Conservation (phyloP, 2,329 filamentous ascomycete genomes). For the Waltergamsia citrina region DNA sequence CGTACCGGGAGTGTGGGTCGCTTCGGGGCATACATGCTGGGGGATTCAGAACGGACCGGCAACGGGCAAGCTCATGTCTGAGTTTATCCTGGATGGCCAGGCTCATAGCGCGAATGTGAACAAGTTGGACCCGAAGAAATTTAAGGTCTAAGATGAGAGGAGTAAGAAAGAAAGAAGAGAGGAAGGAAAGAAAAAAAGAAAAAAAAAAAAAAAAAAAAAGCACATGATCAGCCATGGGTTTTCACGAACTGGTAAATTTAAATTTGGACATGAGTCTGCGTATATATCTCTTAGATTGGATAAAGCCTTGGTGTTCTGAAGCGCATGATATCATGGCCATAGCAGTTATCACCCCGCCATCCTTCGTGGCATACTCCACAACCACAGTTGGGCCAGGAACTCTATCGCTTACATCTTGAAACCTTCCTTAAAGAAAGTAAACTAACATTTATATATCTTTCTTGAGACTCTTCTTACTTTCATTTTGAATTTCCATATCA, state of each 20-base stretch:
- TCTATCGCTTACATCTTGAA: too few relatives aligned
- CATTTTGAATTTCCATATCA: too few relatives aligned
- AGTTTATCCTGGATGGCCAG: conserved; percentile 65
- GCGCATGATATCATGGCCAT: too few relatives aligned
- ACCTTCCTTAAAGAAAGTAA: too few relatives aligned
- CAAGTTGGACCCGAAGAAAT: conserved; percentile 57
- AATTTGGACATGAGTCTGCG: too few relatives aligned
- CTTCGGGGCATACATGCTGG: conserved; percentile 93
- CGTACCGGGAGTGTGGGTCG: conserved; percentile 67
- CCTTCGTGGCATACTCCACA: too few relatives aligned
- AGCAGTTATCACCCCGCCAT: too few relatives aligned
- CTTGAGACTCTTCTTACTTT: too few relatives aligned
- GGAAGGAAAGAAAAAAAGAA: neutral
- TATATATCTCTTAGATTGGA: neutral
- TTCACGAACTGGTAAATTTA: too few relatives aligned
- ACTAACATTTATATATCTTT: too few relatives aligned
- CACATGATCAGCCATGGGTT: neutral
- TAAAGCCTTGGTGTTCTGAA: neutral
- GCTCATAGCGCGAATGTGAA: conserved; percentile 59
- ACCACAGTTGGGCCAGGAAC: too few relatives aligned
- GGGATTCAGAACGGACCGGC: conserved; percentile 93
- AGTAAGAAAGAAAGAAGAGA: neutral
- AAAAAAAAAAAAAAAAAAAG: neutral
- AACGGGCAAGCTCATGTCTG: conserved; percentile 73
- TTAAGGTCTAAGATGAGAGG: conserved; percentile 30